Evolutionary conservation across 768 basidiomycete species (phyloP), one percentile per base, ranked within the genome.

Genomic region (Russula brevipes): DNA sequence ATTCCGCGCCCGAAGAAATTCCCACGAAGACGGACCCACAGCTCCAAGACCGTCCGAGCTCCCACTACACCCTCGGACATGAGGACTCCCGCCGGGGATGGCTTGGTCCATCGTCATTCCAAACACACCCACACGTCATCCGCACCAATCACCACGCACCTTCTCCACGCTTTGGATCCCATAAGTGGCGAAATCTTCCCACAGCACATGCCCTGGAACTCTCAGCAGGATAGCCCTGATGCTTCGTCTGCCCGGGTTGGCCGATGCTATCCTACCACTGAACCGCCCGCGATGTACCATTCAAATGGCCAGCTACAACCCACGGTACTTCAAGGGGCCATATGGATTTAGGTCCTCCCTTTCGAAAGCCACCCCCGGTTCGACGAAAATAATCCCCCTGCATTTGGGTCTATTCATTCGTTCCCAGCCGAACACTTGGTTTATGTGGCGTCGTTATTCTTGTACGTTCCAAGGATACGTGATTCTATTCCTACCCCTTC

Each of bases 1-100:
- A 81, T 86, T 12, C 85, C 88, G 5, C 79, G 89, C 44, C 88
- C 88, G 0, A 54, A 64, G n/a, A 64, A 55, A 11, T 59, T 64
- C 31, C 63, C 52, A 30, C 63, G 63, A 3, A 54, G 63, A 45
- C 52, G 58, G 31, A 54, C 46, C 4, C 58, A 38, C 19, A 38
- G 33, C 30, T 12, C 58, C 16, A 59, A 42, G 16, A 33, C 12
- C 9, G 16, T n/a, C 16, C 52, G 14, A 36, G 52, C 30, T 6
- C 33, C 52, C 7, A 24, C 52, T 17, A 9, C 19, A 14, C 53
- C 42, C 5, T 16, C 57, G 1, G 41, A 47, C 36, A 47, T 41
- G 57, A 54, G 36, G 51, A 47, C 17, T 10, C 47, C n/a, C n/a
- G 8, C 31, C 14, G 39, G 11, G n/a, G 31, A 45, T 42, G 38